These are phyloP conservation scores for Haplosporangium sp. DNA, from an alignment of 371 early-diverging fungal genomes.

Conservation along the genomic window DNA sequence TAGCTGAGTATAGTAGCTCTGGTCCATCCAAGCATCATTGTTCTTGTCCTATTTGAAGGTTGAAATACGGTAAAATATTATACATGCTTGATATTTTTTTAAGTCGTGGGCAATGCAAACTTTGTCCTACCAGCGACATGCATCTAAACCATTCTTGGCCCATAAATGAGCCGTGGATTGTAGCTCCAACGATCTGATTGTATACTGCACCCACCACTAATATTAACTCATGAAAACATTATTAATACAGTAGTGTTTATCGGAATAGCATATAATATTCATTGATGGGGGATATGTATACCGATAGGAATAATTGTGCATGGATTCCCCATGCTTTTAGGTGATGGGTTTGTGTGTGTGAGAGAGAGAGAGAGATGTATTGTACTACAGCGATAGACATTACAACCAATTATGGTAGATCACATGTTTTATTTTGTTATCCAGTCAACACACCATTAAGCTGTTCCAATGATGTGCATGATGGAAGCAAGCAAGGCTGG, in stretches of 20 bases:
- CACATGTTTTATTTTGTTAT: too few species aligned
- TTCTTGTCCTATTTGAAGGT: neutral
- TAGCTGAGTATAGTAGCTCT: neutral
- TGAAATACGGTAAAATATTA: too few species aligned
- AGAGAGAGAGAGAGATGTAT: too few species aligned
- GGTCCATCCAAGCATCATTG: neutral
- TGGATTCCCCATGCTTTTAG: neutral
- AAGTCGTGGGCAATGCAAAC: too few species aligned
- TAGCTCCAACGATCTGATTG: neutral
- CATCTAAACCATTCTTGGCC: neutral
- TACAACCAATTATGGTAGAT: too few species aligned
- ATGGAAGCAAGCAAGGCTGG: conserved; percentile 1
- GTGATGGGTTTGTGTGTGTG: too few species aligned
- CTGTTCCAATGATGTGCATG: conserved; percentile 23
- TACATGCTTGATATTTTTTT: too few species aligned
- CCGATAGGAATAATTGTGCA: neutral
- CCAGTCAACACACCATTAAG: neutral
- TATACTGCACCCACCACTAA: neutral
- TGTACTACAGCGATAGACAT: neutral
- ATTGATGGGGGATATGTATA: neutral
- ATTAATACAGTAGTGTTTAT: neutral
- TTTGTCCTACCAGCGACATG: neutral
- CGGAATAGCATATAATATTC: neutral
- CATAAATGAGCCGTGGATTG: neutral
- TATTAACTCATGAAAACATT: neutral